These are phyloP conservation scores for Dendrocalamus sinicus DNA, from an alignment of 176 grass and related monocot genomes.

Conservation along the genomic window DNA sequence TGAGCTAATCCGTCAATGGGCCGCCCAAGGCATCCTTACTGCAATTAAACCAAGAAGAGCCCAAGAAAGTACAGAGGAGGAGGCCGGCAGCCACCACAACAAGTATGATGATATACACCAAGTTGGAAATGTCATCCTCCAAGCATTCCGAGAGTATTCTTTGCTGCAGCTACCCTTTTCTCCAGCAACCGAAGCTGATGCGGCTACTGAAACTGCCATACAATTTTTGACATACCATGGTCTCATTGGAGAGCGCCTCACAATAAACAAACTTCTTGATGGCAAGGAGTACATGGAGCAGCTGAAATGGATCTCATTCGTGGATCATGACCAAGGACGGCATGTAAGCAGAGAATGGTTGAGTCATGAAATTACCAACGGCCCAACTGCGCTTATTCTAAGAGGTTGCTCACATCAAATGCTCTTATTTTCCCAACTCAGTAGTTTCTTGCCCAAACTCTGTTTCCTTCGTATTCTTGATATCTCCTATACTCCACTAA, in stretches of 20 bases:
- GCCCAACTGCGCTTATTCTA: background rate
- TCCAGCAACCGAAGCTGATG: background rate
- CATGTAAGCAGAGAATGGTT: background rate
- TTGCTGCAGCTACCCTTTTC: background rate
- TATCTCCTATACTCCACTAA: conserved; percentile 24
- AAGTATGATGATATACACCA: background rate
- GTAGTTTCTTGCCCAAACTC: background rate
- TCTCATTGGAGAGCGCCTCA: background rate
- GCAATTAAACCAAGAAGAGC: background rate
- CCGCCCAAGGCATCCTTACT: background rate
- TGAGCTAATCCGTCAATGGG: conserved; percentile 20
- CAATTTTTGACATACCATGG: background rate
- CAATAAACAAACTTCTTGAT: background rate
- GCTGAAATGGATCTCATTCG: background rate
- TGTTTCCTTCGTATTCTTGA: background rate
- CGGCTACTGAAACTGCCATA: background rate
- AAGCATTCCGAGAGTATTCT: background rate
- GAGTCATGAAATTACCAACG: background rate
- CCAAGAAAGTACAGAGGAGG: too few relatives aligned
- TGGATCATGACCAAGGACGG: background rate
- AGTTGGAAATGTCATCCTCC: conserved; percentile 25
- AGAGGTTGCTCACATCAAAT: background rate
- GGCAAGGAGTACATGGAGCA: background rate
- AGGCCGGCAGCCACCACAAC: too few relatives aligned
- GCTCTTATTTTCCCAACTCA: background rate